phyloP scores from a whole-genome alignment of 2,329 filamentous ascomycete genomes.

The Cyphellophora attinorum region DNA sequence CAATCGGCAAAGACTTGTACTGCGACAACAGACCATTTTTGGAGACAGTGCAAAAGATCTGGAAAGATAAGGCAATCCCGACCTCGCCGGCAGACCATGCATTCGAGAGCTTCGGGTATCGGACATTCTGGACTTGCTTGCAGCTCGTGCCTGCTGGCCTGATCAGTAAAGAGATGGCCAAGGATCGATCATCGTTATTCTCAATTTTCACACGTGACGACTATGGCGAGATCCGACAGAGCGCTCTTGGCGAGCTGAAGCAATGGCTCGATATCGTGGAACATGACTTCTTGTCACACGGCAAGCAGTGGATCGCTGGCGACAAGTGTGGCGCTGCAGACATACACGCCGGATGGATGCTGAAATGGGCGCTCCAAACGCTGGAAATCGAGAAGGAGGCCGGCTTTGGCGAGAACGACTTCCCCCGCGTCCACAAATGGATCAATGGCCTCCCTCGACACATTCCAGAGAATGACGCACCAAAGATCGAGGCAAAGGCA shows the following conservation, averaged over 20 bases:
- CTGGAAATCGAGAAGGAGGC: slow-evolving; percentile 3
- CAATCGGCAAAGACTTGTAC: slow-evolving; percentile 9
- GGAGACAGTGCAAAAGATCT: slow-evolving; percentile 6
- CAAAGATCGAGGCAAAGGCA: slow-evolving; percentile 5
- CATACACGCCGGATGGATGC: slow-evolving; percentile 6
- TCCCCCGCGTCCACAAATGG: slow-evolving; percentile 9
- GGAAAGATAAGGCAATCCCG: slow-evolving; percentile 5
- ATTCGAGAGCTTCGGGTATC: slow-evolving; percentile 8
- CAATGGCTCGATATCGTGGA: slow-evolving; percentile 6
- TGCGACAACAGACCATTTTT: slow-evolving; percentile 8
- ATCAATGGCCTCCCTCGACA: slow-evolving; percentile 7
- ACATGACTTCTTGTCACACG: slow-evolving; percentile 6
- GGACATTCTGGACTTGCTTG: slow-evolving; percentile 8
- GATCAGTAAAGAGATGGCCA: slow-evolving; percentile 6
- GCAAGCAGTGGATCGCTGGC: slow-evolving; percentile 6
- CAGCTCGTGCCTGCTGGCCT: slow-evolving; percentile 5
- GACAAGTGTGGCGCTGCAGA: slow-evolving; percentile 2
- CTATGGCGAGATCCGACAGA: slow-evolving; percentile 4
- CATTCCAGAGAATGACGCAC: slow-evolving; percentile 3
- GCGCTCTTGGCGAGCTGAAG: slow-evolving; percentile 5
- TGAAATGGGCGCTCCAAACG: slow-evolving; percentile 4
- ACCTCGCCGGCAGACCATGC: slow-evolving; percentile 7
- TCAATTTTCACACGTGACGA: slow-evolving; percentile 5
- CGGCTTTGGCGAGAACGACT: slow-evolving; percentile 4
- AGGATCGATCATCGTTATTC: slow-evolving; percentile 8